A percentile compares a stretch with the other conserved stretches of the same genome.
phyloP scores from a whole-genome alignment of 2,329 filamentous ascomycete genomes.

The Lojkania enalia region DNA sequence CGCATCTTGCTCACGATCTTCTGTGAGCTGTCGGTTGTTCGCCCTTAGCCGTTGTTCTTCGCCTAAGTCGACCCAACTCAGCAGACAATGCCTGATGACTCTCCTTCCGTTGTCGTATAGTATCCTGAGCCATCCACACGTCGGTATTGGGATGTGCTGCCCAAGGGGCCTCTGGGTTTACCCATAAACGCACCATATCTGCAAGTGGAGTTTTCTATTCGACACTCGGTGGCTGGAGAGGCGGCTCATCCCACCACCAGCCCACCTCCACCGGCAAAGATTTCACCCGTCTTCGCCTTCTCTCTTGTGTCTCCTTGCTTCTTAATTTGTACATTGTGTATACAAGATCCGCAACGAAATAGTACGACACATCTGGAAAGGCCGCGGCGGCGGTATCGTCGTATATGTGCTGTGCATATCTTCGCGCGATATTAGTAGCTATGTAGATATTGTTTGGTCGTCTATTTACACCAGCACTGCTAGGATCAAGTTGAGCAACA shows the following conservation, averaged over 20 bases:
- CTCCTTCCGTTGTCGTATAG: constrained; percentile 4
- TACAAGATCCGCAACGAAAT: constrained; percentile 7
- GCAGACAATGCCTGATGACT: not conserved
- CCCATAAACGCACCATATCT: constrained; percentile 5
- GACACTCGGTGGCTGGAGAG: not conserved
- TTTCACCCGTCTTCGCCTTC: not conserved
- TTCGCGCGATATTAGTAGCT: too few species aligned
- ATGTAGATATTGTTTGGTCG: too few species aligned
- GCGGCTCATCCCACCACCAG: constrained; percentile 9
- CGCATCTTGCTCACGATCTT: not conserved
- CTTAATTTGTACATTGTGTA: constrained; percentile 2
- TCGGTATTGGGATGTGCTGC: constrained; percentile 4
- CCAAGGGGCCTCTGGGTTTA: constrained; percentile 7
- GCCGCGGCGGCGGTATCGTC: not conserved
- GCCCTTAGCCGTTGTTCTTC: not conserved
- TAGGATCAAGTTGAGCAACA: constrained; percentile 11
- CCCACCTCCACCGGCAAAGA: constrained; percentile 7
- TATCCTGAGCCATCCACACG: not conserved
- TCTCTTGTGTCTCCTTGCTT: constrained; percentile 7
- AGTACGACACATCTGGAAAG: constrained; percentile 8
- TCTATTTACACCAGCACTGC: constrained; percentile 11
- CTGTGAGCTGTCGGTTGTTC: constrained; percentile 1
- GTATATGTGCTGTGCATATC: constrained; percentile 9
- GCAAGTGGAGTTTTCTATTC: not conserved
- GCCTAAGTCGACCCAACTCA: not conserved